A percentile compares a stretch with the other conserved stretches of the same genome.
Conservation (phyloP, 1,139 yeast genomes). For the Yamadazyma taylorii region DNA sequence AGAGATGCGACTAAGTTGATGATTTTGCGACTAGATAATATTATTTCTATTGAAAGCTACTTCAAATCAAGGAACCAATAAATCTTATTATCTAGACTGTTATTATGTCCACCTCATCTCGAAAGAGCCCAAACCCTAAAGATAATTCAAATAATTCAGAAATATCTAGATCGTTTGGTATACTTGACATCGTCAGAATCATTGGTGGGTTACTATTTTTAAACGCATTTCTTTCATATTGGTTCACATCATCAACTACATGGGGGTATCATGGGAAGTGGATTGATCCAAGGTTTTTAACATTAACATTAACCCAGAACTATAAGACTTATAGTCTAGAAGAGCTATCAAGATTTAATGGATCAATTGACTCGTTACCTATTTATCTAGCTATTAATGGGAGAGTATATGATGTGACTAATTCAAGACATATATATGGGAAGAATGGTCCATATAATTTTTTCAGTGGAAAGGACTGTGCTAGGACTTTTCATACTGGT, state of each 20-base stretch:
- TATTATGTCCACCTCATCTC: too few relatives aligned
- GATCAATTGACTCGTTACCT: slow-evolving; percentile 50
- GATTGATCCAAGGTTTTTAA: slow-evolving; percentile 45
- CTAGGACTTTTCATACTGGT: slow-evolving; percentile 77
- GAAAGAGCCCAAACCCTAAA: not conserved
- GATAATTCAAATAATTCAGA: not conserved
- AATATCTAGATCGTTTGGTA: slow-evolving; percentile 16
- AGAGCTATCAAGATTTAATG: slow-evolving; percentile 55
- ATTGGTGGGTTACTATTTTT: slow-evolving; percentile 48
- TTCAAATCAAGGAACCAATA: too few relatives aligned
- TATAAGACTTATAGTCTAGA: slow-evolving; percentile 40
- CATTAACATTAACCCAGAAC: slow-evolving; percentile 21
- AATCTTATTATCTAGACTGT: too few relatives aligned
- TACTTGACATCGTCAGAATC: slow-evolving; percentile 45
- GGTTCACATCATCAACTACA: slow-evolving; percentile 47
- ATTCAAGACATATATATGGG: slow-evolving; percentile 58
- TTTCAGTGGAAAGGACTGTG: slow-evolving; percentile 69
- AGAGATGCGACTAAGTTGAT: too few relatives aligned
- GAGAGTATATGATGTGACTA: slow-evolving; percentile 66
- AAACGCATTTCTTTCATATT: slow-evolving; percentile 51
- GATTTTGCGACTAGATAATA: too few relatives aligned
- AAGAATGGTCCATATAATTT: slow-evolving; percentile 61
- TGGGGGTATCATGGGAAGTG: slow-evolving; percentile 59
- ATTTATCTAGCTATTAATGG: slow-evolving; percentile 68
- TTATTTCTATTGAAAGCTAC: too few relatives aligned